Evolutionary conservation across 2,329 filamentous ascomycete genomes (phyloP).

Genomic region (Arthrinium puccinioides): DNA sequence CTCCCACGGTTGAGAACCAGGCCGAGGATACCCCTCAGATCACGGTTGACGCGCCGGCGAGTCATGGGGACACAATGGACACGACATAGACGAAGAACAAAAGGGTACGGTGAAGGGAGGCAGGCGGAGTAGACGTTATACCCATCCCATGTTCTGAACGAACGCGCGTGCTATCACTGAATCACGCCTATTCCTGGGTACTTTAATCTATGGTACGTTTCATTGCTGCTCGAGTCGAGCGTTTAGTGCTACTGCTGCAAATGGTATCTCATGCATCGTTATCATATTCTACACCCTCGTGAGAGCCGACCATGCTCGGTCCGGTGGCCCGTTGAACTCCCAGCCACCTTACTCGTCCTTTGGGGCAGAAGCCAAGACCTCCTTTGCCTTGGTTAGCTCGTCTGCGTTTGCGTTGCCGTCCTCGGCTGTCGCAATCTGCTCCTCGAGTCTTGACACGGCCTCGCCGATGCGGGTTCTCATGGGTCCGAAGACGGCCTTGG

Average conservation of each 20-base stretch:
- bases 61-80: constrained; percentile 58
- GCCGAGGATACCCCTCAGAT: constrained; percentile 36
- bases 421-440: constrained; percentile 61
- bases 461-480: constrained; percentile 65
- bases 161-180: neutral
- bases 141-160: neutral
- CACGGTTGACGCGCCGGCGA: constrained; percentile 40
- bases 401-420: constrained; percentile 33
- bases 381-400: constrained; percentile 49
- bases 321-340: too few species aligned
- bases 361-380: constrained; percentile 20
- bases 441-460: constrained; percentile 66
- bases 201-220: too few species aligned
- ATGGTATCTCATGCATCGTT: too few species aligned
- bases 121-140: constrained; percentile 2
- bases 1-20: constrained; percentile 20
- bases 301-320: too few species aligned
- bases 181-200: neutral
- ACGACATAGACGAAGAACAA: constrained; percentile 44
- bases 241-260: too few species aligned
- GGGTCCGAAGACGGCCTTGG: constrained; percentile 70
- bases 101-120: too few species aligned
- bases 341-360: constrained; percentile 4
- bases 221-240: too few species aligned
- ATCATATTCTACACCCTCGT: too few species aligned